phyloP scores from a whole-genome alignment of 2,329 filamentous ascomycete species.

The Pseudophaeomoniella oleicola region DNA sequence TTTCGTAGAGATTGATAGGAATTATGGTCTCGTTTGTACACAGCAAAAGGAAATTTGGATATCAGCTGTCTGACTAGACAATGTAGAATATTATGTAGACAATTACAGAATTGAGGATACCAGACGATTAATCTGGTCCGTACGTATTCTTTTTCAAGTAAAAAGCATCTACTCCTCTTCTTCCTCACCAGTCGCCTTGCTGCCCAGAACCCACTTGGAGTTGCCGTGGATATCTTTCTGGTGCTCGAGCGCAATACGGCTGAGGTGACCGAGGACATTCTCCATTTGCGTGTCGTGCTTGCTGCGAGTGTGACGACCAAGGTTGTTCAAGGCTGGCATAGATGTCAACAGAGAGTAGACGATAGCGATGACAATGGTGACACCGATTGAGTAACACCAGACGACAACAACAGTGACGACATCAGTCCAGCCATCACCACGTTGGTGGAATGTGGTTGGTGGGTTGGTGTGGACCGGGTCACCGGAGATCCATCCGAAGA shows the following conservation, averaged over 20 bases:
- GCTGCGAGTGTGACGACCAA: slow-evolving; percentile 36
- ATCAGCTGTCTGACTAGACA: background rate
- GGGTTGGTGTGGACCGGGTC: slow-evolving; percentile 28
- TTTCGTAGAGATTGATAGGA: no score
- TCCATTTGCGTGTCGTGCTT: slow-evolving; percentile 37
- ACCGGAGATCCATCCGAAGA: slow-evolving; percentile 61
- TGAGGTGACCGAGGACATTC: slow-evolving; percentile 37
- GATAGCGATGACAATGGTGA: slow-evolving; percentile 37
- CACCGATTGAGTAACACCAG: slow-evolving; percentile 38
- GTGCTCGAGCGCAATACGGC: slow-evolving; percentile 37
- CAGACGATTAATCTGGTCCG: background rate
- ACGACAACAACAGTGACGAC: slow-evolving; percentile 40
- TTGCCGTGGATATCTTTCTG: slow-evolving; percentile 31
- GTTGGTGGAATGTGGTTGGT: slow-evolving; percentile 20
- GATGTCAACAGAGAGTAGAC: slow-evolving; percentile 34
- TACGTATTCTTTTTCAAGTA: background rate
- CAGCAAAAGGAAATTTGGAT: background rate
- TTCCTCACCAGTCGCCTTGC: slow-evolving; percentile 26
- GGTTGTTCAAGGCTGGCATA: slow-evolving; percentile 32
- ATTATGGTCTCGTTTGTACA: no score
- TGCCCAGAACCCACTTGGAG: slow-evolving; percentile 27
- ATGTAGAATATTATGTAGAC: background rate
- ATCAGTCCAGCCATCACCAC: slow-evolving; percentile 39
- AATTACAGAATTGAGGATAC: background rate
- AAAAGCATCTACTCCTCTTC: slow-evolving; percentile 22